phyloP scores from a whole-genome alignment of 2,329 filamentous ascomycete species.

The Zelopaecilomyces penicillatus region DNA sequence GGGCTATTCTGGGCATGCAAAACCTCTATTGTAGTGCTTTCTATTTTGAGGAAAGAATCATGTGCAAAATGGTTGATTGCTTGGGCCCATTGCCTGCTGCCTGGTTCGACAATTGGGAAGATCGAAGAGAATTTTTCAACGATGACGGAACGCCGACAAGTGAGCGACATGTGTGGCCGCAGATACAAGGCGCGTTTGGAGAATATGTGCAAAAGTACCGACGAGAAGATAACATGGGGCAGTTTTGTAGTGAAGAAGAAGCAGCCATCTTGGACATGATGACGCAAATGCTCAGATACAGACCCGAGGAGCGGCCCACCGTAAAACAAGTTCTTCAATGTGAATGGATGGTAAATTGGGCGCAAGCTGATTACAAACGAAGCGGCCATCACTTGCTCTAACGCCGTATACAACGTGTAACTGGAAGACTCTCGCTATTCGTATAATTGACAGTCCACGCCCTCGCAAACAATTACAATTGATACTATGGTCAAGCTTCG shows the following conservation, averaged over 20 bases:
- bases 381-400: too few species aligned
- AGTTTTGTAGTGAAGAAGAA: slow-evolving; percentile 1
- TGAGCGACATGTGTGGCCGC: slow-evolving; percentile 4
- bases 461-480: too few species aligned
- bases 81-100: slow-evolving; percentile 11
- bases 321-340: slow-evolving; percentile 7
- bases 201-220: slow-evolving; percentile 8
- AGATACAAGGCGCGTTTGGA: slow-evolving; percentile 7
- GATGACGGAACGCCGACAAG: slow-evolving; percentile 7
- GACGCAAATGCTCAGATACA: slow-evolving; percentile 9
- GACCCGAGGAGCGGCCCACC: slow-evolving; percentile 4
- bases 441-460: too few species aligned
- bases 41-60: too few species aligned
- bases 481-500: too few species aligned
- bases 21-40: too few species aligned
- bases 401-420: too few species aligned
- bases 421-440: too few species aligned
- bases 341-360: slow-evolving; percentile 13
- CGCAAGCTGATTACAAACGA: neutral
- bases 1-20: slow-evolving; percentile 21
- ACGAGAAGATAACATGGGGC: slow-evolving; percentile 2
- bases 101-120: slow-evolving; percentile 17
- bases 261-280: slow-evolving; percentile 6
- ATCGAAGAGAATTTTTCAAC: slow-evolving; percentile 13
- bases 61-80: slow-evolving; percentile 13